Percentiles rank a stretch among this genome's conserved stretches.
These are phyloP conservation scores for Prunus fruticosa DNA, from an alignment of 306 rosid species.

Conservation along the genomic window DNA sequence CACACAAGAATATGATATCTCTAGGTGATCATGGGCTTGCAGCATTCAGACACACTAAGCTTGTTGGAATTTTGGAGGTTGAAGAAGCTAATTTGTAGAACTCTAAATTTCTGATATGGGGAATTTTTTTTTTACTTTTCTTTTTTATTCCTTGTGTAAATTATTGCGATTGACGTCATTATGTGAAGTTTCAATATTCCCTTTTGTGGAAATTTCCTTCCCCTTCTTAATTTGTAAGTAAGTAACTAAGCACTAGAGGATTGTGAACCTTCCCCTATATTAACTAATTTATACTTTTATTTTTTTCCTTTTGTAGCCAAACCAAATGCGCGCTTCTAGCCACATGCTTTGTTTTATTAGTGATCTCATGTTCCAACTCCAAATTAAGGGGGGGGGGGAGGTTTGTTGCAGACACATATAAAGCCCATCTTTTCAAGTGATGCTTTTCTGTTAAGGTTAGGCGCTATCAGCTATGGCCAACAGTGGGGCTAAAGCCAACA, in stretches of 20 bases:
- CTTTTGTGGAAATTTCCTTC: constrained; percentile 41
- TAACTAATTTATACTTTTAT: constrained; percentile 41
- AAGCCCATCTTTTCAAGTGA: constrained; percentile 23
- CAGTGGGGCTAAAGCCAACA: constrained; percentile 23
- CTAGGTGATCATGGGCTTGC: constrained; percentile 53
- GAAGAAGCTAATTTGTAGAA: constrained; percentile 45
- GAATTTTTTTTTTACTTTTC: neutral
- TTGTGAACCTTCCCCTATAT: constrained; percentile 33
- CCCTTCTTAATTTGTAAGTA: constrained; percentile 40
- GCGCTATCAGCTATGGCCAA: constrained; percentile 10
- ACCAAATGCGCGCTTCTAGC: neutral
- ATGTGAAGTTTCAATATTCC: constrained; percentile 48
- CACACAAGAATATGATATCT: constrained; percentile 64
- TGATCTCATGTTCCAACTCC: no score
- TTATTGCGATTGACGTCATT: constrained; percentile 50
- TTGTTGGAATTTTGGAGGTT: constrained; percentile 50
- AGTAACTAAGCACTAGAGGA: constrained; percentile 35
- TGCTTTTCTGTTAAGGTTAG: constrained; percentile 13
- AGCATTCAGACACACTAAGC: constrained; percentile 23
- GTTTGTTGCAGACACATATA: constrained; percentile 24
- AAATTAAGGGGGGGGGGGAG: neutral
- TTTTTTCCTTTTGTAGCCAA: neutral
- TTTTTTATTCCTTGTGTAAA: constrained; percentile 47
- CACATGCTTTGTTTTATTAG: constrained; percentile 2
- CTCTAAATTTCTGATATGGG: constrained; percentile 31